Evolutionary conservation across 495 filamentous ascomycete genomes (phyloP), one percentile per base, ranked within the genome.

Genomic region (Penicillium pancosmium): DNA sequence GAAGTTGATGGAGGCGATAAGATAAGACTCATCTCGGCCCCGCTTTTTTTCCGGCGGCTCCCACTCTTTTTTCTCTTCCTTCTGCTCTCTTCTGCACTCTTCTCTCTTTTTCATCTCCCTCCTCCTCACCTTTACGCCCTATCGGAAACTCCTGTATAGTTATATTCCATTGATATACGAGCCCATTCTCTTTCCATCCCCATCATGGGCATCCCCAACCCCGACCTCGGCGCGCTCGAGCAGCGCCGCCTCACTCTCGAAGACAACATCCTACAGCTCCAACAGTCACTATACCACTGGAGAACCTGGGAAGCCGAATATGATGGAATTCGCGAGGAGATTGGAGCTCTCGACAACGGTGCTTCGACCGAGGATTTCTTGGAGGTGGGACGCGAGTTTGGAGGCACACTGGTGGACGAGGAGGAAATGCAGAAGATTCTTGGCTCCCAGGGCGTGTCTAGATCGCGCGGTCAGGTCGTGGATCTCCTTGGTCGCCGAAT

Each of bases 241-340:
- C 83, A 84, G 53, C 91, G 90, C 60, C 86, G 91, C 19, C 77
- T 84, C 54, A 79, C 85, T 10, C 84, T 97, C 23, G 90, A 96
- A 71, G 82, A 82, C 13, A 91, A 88, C 61, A 83, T 96, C 25
- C 74, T 78, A 23, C 85, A 92, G 64, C 86, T 97, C 10, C 82
- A 83, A 19, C 82, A 89, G 62, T 87, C 92, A 3, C 82, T 98
- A 18, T 84, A 83, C 44, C 86, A 93, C 73, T 98, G 93, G 94
- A 88, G 91, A 65, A 86, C 84, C 52, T 94, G 87, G 85, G 93
- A 96, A 65, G 81, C 88, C 15, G 95, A 97, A 63, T 98, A 98
- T 71, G 91, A 96, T 61, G 86, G 84, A 12, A 78, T 98, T 56
- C 92, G 88, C 64, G 90, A 94, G 55, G 90, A 92, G 62, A 82